phyloP scores from a whole-genome alignment of 768 basidiomycete species.

The Calocybe gangraenosa region DNA sequence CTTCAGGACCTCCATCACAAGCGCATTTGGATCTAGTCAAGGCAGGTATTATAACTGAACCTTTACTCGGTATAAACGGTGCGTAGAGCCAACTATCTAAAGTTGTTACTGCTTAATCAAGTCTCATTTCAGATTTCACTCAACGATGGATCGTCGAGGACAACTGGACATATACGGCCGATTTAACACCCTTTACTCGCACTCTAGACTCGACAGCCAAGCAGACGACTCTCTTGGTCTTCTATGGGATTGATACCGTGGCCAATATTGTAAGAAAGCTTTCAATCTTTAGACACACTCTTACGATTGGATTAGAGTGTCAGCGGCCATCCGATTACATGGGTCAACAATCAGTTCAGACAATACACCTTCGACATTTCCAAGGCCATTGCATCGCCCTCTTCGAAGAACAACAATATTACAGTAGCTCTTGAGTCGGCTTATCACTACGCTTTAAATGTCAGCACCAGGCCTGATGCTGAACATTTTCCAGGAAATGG shows the following conservation, averaged over 20 bases:
- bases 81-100: too few relatives aligned
- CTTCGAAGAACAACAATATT: conserved; percentile 34
- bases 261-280: conserved; percentile 46
- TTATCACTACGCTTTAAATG: conserved; percentile 49
- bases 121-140: conserved; percentile 49
- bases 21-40: conserved; percentile 49
- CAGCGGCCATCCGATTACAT: conserved; percentile 46
- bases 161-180: conserved; percentile 58
- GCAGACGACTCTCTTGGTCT: conserved; percentile 40
- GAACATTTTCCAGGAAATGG: conserved; percentile 36
- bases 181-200: conserved; percentile 39
- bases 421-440: conserved; percentile 52
- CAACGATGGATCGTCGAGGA: conserved; percentile 54
- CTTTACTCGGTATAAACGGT: conserved; percentile 53
- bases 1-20: conserved; percentile 48
- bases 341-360: conserved; percentile 56
- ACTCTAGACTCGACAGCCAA: conserved; percentile 16
- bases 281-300: background rate
- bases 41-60: conserved; percentile 51
- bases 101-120: background rate
- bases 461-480: conserved; percentile 43
- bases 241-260: conserved; percentile 55
- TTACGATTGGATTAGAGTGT: conserved; percentile 31
- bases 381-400: conserved; percentile 29
- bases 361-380: conserved; percentile 53